A percentile compares a stretch with the other conserved stretches of the same genome.
phyloP scores from a whole-genome alignment of 1,284 basidiomycete species.

The Cryptococcus jaspeensis region DNA sequence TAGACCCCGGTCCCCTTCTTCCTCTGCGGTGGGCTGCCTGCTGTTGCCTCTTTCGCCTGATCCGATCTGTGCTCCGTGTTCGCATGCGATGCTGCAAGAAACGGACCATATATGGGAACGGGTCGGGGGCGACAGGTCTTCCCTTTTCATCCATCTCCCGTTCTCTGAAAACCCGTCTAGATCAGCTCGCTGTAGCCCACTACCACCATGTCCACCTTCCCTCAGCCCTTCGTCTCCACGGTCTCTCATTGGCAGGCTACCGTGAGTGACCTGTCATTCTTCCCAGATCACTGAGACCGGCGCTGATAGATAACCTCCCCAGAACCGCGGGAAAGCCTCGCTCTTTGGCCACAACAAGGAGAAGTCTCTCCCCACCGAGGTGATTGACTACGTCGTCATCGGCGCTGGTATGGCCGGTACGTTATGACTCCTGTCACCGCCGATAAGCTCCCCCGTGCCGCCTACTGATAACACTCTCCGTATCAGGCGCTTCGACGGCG shows the following conservation, averaged over 20 bases:
- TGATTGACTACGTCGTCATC: conserved; percentile 28
- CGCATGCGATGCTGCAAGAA: too few species aligned
- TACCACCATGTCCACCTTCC: conserved; percentile 14
- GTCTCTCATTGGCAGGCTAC: conserved; percentile 40
- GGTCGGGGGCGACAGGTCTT: too few species aligned
- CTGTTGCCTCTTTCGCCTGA: too few species aligned
- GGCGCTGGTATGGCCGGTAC: conserved; percentile 27
- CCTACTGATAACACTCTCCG: neutral
- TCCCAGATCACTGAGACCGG: neutral
- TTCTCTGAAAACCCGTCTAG: too few species aligned
- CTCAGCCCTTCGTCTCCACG: conserved; percentile 32
- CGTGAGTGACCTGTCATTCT: conserved; percentile 8
- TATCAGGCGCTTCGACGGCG: conserved; percentile 24
- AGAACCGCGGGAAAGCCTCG: conserved; percentile 25
- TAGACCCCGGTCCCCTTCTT: too few species aligned
- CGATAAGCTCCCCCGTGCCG: neutral
- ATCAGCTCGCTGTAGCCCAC: neutral
- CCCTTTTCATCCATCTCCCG: too few species aligned
- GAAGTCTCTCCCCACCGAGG: conserved; percentile 15
- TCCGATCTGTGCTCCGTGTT: too few species aligned
- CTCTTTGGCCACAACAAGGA: conserved; percentile 28
- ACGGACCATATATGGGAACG: too few species aligned
- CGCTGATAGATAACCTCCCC: neutral
- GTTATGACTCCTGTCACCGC: neutral
- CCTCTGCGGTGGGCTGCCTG: too few species aligned